Base-by-base conservation (phyloP, 805 yeast genomes). In the Starmerella sp. region DNA sequence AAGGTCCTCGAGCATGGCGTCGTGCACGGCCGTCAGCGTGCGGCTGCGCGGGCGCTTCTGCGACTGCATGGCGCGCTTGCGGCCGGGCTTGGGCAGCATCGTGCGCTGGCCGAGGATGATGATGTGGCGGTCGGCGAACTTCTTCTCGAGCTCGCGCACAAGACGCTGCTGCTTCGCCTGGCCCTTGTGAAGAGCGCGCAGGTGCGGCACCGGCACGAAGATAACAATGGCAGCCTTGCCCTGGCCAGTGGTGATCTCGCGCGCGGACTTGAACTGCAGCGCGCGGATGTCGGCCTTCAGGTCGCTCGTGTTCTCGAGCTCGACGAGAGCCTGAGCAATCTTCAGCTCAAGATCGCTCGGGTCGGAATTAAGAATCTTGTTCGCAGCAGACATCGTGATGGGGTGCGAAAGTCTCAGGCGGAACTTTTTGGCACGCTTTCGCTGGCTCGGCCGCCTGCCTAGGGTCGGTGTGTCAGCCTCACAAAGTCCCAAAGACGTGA, bases 21-120 rank as follows among this genome's bases (percentile, higher is more conserved):
- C 97, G 78, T 91, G 98, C 67, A 91, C 98, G 73, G 97, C 89
- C 69, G 96, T 83, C 77, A 93, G 82, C 72, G 98, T 91, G 86
- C 98, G 89, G 71, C 97, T 90, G 82, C 96, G 88, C 77, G 98
- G 98, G 83, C 98, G 90, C 90, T 93, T 90, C 81, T 93, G 98
- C 71, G 75, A 77, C 77, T 84, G 86, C 82, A 89, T 87, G 62
- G 96, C 81, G 73, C 83, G 69, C 64, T 62, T 66, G 81, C 97
- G 89, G 72, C 95, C 86, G 76, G 97, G 97, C 83, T 88, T 91
- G 80, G 97, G 96, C 74, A 93, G 82, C 80, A 91, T 93, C 81
- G 96, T 88, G 82, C 98, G 88, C 83, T 91, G 97, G 74, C 97
- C 97, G 74, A 91, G 84, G 88, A 91, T 88, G 70, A 93, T 91